Base-by-base conservation (phyloP, 176 grass and related monocot genomes). In the Tillandsia fasciculata region DNA sequence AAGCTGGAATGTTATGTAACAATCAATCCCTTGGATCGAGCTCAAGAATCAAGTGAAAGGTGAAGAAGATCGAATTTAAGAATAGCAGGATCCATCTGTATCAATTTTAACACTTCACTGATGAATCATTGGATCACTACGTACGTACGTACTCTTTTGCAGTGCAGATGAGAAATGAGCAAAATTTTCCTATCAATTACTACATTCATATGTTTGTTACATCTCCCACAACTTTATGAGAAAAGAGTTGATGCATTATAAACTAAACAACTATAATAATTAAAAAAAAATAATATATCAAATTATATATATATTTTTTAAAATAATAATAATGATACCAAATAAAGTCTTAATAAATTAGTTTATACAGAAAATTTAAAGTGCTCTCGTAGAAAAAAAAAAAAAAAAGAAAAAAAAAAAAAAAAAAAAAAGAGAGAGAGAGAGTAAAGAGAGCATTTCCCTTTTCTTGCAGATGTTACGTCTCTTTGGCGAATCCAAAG, bases 211-310 rank as follows among this genome's bases (percentile, higher is more conserved):
- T 59, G 9, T 18, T 47, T 53, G 7, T 67, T 77, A 14, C 48
- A 28, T 70, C 52, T 18, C 70, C 29, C 70, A 23, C 12, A 73
- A 64, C 76, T 53, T 66, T 9, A 59, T 70, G 53, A 65, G 1
- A 63, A 65, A 59, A 59, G 3, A 26, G 28, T 33, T 33, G 29
- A 33, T 33, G 29, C 0, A 3, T 33, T 42, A 6, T 42, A 42
- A 42, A 42, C 5, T 42, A 42, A 42, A 4, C 4, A 7, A 42
- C 33, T 42, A 7, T 5, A 42, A 42, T 42, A 42, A 42, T 42
- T 6, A 1, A 8, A 6, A 42, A 7, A 0, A 7, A 1, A 8
- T 42, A 42, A 42, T 42, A 42, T 42, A 42, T 42, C 7, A 42
- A 42, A 42, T 42, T 42, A 42, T 8, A 42, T 42, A 42, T 1